phyloP scores from a whole-genome alignment of 73 alveolate species.

The Strombidium stylifer region DNA sequence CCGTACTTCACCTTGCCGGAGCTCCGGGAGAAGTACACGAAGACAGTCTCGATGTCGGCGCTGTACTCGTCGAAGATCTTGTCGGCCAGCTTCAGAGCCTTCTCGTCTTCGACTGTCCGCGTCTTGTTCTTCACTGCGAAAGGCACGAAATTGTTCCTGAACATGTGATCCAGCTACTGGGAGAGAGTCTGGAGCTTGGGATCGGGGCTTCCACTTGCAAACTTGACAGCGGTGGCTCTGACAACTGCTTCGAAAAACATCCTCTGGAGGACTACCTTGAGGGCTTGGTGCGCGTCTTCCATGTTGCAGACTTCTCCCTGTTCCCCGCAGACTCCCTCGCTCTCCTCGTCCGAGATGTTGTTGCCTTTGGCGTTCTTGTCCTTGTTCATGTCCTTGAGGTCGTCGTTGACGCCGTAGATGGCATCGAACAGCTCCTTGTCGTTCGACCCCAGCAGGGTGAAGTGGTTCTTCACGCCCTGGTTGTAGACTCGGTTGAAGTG shows the following conservation, averaged over 20 bases:
- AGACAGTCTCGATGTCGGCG: conserved; percentile 25
- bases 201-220: conserved; percentile 52
- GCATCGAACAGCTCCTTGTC: conserved; percentile 49
- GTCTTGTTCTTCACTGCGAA: conserved; percentile 50
- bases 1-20: conserved; percentile 27
- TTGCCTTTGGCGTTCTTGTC: not conserved
- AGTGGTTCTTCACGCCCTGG: conserved; percentile 81
- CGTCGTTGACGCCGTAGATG: too few relatives aligned
- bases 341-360: conserved; percentile 27
- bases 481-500: conserved; percentile 81
- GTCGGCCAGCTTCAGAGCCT: conserved; percentile 51
- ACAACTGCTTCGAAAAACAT: conserved; percentile 83
- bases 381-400: too few relatives aligned
- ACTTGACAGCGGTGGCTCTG: conserved; percentile 79
- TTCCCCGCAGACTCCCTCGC: conserved; percentile 54
- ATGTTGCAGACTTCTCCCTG: conserved; percentile 37
- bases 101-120: conserved; percentile 50
- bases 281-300: conserved; percentile 45
- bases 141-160: conserved; percentile 44
- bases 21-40: conserved; percentile 36
- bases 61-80: conserved; percentile 44
- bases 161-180: conserved; percentile 40
- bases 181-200: conserved; percentile 40
- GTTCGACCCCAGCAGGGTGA: conserved; percentile 50
- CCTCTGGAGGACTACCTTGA: conserved; percentile 48